A percentile compares a stretch with the other conserved stretches of the same genome.
Conservation (phyloP, 2,329 filamentous ascomycete species). For the Trichothecium roseum region DNA sequence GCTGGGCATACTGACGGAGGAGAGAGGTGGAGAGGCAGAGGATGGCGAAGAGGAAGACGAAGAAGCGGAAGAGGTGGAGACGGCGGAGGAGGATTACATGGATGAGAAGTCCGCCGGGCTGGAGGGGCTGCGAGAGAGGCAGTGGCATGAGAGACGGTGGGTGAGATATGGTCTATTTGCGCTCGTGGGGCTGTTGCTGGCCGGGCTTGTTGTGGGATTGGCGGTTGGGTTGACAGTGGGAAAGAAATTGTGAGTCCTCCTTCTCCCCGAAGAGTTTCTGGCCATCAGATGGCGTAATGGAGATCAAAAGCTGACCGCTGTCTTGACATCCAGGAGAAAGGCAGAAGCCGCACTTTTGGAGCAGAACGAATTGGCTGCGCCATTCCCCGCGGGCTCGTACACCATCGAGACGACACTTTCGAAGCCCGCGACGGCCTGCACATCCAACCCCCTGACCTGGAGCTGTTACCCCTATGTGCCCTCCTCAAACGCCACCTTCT, state of each 20-base stretch:
- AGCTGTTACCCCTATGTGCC: constrained; percentile 45
- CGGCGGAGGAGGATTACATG: neutral
- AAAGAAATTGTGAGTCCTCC: constrained; percentile 22
- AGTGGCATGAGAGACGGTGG: constrained; percentile 2
- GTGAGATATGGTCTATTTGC: constrained; percentile 22
- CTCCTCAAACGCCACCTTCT: constrained; percentile 39
- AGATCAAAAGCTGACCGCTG: neutral
- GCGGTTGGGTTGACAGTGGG: constrained; percentile 29
- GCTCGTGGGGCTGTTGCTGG: constrained; percentile 16
- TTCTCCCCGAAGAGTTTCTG: too few species aligned
- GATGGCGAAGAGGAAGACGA: neutral
- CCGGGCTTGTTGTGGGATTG: constrained; percentile 23
- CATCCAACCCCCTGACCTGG: constrained; percentile 47
- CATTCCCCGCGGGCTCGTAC: constrained; percentile 57
- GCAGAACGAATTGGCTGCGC: too few species aligned
- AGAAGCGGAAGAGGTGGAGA: neutral
- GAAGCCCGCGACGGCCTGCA: constrained; percentile 43
- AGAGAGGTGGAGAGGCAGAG: too few species aligned
- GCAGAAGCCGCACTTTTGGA: too few species aligned
- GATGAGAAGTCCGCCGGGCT: neutral
- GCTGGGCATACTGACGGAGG: neutral
- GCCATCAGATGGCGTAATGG: too few species aligned
- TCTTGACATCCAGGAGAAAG: too few species aligned
- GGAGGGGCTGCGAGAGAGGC: constrained; percentile 1
- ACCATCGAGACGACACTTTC: constrained; percentile 48